Percentiles rank a stretch among this genome's conserved stretches.
phyloP scores from a whole-genome alignment of 306 rosid species.

The Begonia peltatifolia region DNA sequence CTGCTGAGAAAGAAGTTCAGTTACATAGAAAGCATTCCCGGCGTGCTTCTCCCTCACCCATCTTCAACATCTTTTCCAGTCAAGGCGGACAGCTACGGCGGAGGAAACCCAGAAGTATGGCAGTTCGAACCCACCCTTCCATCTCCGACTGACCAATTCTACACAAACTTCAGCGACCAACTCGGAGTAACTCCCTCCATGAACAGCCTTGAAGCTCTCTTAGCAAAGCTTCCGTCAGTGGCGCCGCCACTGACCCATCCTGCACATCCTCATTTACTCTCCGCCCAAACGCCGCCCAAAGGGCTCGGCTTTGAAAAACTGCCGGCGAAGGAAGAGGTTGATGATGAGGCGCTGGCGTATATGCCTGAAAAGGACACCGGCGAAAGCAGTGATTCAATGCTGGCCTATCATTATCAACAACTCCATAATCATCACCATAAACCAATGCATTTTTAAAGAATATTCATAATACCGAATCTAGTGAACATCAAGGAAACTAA shows the following conservation, averaged over 20 bases:
- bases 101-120: conserved; percentile 25
- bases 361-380: conserved; percentile 43
- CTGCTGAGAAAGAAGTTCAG: conserved; percentile 65
- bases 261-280: conserved; percentile 6
- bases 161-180: conserved; percentile 25
- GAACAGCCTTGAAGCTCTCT: conserved; percentile 66
- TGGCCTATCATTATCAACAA: conserved; percentile 3
- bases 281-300: conserved; percentile 26
- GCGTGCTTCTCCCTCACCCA: conserved; percentile 92
- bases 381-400: conserved; percentile 8
- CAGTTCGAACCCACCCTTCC: conserved; percentile 26
- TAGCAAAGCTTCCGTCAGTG: conserved; percentile 59
- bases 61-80: conserved; percentile 49
- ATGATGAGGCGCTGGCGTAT: conserved; percentile 36
- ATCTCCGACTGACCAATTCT: conserved; percentile 14
- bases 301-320: conserved; percentile 42
- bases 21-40: conserved; percentile 96
- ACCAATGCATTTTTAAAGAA: no score
- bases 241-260: conserved; percentile 21
- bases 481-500: no score
- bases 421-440: no score
- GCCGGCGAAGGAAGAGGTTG: conserved; percentile 34
- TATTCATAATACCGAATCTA: no score
- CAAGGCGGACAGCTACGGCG: conserved; percentile 23
- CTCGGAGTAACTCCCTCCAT: conserved; percentile 49